Base-by-base conservation (phyloP, 2,329 filamentous ascomycete species). In the Colletotrichum paranaense region DNA sequence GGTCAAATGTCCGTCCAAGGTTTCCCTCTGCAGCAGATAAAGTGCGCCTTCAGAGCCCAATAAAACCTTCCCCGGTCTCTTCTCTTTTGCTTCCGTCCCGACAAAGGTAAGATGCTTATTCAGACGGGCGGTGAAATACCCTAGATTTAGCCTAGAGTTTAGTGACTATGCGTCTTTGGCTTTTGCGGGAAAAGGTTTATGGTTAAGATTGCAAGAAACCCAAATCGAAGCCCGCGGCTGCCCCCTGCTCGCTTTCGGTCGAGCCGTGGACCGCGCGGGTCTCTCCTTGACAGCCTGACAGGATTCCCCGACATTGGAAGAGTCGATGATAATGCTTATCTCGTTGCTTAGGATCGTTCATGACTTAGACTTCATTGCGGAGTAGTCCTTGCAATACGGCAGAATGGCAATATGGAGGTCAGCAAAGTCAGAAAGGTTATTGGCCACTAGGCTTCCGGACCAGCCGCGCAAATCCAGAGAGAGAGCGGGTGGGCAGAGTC, bases 101-200 rank as follows among this genome's bases (percentile, higher is more conserved):
- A 64, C 19, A 5, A 32, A 62, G n/a, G 42, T 56, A 64, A 64
- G 66, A 64, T 69, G 59, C 66, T 69, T 72, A 64, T 69, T 69
- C 69, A 38, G 69, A 72, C 59, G 55, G 66, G 42, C 22, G 35
- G 11, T 16, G 24, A 35, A 8, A 42, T 42, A 19, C 38, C 38
- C 38, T 19, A 42, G 38, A 42, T 28, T 63, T 9, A 24, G 38
- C 26, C 26, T 28, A 22, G 35, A 52, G 9, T 49, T 11, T 49
- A 49, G n/a, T 59, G 66, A 59, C 53, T 35, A 30, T 63, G 65
- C 59, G 52, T 52, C 38, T 62, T 24, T 49, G 49, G 35, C 35
- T 38, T 58, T 53, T 46, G 42, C 14, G 53, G 46, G 22, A 62
- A 53, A 38, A 68, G 67, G 64, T 58, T 68, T 63, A 16, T 68